Evolutionary conservation across 306 rosid species (phyloP).

Genomic region (Purshia tridentata): DNA sequence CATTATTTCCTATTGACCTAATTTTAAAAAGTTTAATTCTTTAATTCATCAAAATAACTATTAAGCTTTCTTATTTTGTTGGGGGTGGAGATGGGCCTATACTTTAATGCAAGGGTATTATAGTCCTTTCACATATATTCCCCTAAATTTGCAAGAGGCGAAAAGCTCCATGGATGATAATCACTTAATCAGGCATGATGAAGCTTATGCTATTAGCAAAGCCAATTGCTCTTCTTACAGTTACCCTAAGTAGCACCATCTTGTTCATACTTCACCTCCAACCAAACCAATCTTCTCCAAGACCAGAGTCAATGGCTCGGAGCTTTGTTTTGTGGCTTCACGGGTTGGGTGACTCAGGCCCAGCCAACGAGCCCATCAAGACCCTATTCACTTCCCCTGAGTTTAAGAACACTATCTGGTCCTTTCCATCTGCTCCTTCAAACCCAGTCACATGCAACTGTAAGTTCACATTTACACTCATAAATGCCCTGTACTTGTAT

Average conservation of each 20-base stretch:
- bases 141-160: background rate
- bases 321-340: conserved; percentile 89
- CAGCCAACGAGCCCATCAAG: conserved; percentile 87
- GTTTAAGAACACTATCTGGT: conserved; percentile 66
- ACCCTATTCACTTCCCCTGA: conserved; percentile 69
- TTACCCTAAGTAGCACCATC: conserved; percentile 35
- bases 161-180: conserved; percentile 18
- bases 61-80: too few species aligned
- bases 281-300: conserved; percentile 19
- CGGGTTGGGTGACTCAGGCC: conserved; percentile 87
- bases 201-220: conserved; percentile 35
- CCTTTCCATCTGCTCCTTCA: conserved; percentile 82
- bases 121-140: background rate
- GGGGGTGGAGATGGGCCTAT: too few species aligned
- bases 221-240: conserved; percentile 27
- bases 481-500: background rate
- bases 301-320: conserved; percentile 54
- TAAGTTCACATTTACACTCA: conserved; percentile 24
- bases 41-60: too few species aligned
- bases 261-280: conserved; percentile 25
- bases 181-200: conserved; percentile 44
- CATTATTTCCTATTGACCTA: too few species aligned
- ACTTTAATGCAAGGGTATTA: too few species aligned
- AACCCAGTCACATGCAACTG: conserved; percentile 84
- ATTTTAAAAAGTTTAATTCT: too few species aligned